Conservation (phyloP, 805 yeast species). For the Helenozyma rhizophorensis region DNA sequence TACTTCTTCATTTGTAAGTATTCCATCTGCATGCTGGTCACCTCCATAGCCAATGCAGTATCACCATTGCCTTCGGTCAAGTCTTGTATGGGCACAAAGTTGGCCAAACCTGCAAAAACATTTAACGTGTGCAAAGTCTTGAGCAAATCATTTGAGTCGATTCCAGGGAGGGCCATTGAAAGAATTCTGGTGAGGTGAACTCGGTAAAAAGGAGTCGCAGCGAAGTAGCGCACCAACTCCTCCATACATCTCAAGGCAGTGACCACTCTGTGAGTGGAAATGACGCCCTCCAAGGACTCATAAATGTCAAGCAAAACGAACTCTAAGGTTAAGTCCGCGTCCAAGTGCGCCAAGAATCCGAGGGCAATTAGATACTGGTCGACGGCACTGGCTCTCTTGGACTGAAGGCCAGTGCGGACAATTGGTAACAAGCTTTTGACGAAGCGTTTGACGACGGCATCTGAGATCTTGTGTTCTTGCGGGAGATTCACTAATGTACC, state of each 20-base stretch:
- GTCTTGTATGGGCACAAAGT: constrained; percentile 69
- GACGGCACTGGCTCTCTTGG: constrained; percentile 56
- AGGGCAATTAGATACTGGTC: constrained; percentile 57
- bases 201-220: constrained; percentile 56
- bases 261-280: constrained; percentile 74
- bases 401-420: constrained; percentile 68
- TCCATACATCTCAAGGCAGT: constrained; percentile 68
- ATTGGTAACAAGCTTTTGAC: constrained; percentile 51
- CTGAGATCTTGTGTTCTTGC: constrained; percentile 28
- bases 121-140: constrained; percentile 67
- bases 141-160: constrained; percentile 81
- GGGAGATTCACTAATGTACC: constrained; percentile 23
- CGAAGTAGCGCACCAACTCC: constrained; percentile 63
- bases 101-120: constrained; percentile 63
- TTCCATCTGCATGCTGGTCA: constrained; percentile 61
- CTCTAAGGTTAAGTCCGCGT: constrained; percentile 53
- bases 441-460: constrained; percentile 36
- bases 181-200: constrained; percentile 76
- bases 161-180: constrained; percentile 67
- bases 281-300: constrained; percentile 62
- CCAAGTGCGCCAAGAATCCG: constrained; percentile 58
- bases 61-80: constrained; percentile 43
- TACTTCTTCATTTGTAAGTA: constrained; percentile 45
- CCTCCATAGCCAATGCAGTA: constrained; percentile 41
- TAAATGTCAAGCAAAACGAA: constrained; percentile 67